Evolutionary conservation across 2,329 filamentous ascomycete genomes (phyloP).

Genomic region (Pyrenochaeta sp.): DNA sequence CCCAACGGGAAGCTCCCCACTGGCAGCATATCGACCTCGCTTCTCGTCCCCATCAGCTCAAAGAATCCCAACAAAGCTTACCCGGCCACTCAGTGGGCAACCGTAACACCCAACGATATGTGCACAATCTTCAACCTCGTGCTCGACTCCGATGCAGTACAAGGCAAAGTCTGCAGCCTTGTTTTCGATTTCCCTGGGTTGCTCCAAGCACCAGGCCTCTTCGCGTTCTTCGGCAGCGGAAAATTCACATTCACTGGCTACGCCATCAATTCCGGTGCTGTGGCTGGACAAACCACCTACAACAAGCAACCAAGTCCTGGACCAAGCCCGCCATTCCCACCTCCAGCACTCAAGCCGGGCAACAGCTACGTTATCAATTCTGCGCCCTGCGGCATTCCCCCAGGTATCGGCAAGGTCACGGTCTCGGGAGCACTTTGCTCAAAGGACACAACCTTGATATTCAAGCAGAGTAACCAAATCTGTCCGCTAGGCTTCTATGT

Average conservation of each 20-base stretch:
- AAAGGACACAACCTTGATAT: slow-evolving; percentile 29
- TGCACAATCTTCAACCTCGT: slow-evolving; percentile 44
- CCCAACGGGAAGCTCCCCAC: slow-evolving; percentile 33
- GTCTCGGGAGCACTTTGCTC: slow-evolving; percentile 32
- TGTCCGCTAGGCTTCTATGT: slow-evolving; percentile 40
- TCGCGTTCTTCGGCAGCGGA: slow-evolving; percentile 24
- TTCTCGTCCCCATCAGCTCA: slow-evolving; percentile 31
- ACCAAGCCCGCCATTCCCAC: slow-evolving; percentile 27
- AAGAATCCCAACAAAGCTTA: slow-evolving; percentile 29
- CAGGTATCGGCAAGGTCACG: slow-evolving; percentile 24
- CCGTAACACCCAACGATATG: slow-evolving; percentile 35
- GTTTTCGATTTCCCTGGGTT: slow-evolving; percentile 37
- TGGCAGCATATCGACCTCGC: slow-evolving; percentile 25
- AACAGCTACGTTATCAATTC: slow-evolving; percentile 34
- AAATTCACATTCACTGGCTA: slow-evolving; percentile 37
- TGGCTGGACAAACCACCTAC: slow-evolving; percentile 28
- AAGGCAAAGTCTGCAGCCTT: slow-evolving; percentile 40
- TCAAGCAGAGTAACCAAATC: slow-evolving; percentile 26
- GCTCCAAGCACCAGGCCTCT: slow-evolving; percentile 19
- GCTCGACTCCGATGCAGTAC: slow-evolving; percentile 23
- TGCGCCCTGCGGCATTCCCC: slow-evolving; percentile 30
- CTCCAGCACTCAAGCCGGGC: slow-evolving; percentile 28
- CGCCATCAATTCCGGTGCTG: slow-evolving; percentile 28
- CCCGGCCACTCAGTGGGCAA: slow-evolving; percentile 21
- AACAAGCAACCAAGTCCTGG: slow-evolving; percentile 30